A percentile compares a stretch with the other conserved stretches of the same genome.
phyloP scores from a whole-genome alignment of 2,329 filamentous ascomycete species.

The Ophiostoma piceae region DNA sequence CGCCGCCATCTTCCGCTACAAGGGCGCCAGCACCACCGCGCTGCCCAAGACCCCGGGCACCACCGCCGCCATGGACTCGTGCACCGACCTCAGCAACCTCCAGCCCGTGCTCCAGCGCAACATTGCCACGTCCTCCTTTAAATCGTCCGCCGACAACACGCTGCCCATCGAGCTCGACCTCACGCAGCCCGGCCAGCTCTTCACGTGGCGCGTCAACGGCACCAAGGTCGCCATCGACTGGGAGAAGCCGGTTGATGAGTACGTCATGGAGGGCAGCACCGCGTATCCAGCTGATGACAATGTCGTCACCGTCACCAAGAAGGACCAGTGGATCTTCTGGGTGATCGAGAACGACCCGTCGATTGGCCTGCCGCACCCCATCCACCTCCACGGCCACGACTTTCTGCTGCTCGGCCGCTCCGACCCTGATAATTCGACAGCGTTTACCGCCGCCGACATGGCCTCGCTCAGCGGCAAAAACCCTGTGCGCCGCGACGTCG shows the following conservation, averaged over 20 bases:
- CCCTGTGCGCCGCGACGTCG: conserved; percentile 42
- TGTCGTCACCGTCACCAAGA: conserved; percentile 25
- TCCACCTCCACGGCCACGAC: conserved; percentile 32
- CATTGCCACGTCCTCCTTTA: conserved; percentile 24
- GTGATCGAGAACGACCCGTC: conserved; percentile 25
- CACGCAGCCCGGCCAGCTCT: conserved; percentile 33
- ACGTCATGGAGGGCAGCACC: conserved; percentile 31
- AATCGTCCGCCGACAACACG: conserved; percentile 21
- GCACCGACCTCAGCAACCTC: conserved; percentile 26
- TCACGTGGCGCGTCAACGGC: conserved; percentile 31
- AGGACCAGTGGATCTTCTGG: conserved; percentile 26
- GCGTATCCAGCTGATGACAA: conserved; percentile 17
- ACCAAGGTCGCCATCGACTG: conserved; percentile 35
- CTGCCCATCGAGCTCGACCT: conserved; percentile 32
- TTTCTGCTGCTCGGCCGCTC: conserved; percentile 30
- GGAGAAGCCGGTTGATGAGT: conserved; percentile 36
- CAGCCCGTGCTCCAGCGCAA: conserved; percentile 27
- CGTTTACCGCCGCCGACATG: conserved; percentile 25
- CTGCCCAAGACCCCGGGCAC: conserved; percentile 34
- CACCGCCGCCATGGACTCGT: conserved; percentile 23
- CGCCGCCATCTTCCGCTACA: conserved; percentile 40
- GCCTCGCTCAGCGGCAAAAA: conserved; percentile 35
- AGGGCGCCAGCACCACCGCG: conserved; percentile 30
- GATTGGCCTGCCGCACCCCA: conserved; percentile 25
- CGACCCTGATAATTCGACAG: conserved; percentile 13